Base-by-base conservation (phyloP, 768 basidiomycete genomes). In the Mycena vulgaris region DNA sequence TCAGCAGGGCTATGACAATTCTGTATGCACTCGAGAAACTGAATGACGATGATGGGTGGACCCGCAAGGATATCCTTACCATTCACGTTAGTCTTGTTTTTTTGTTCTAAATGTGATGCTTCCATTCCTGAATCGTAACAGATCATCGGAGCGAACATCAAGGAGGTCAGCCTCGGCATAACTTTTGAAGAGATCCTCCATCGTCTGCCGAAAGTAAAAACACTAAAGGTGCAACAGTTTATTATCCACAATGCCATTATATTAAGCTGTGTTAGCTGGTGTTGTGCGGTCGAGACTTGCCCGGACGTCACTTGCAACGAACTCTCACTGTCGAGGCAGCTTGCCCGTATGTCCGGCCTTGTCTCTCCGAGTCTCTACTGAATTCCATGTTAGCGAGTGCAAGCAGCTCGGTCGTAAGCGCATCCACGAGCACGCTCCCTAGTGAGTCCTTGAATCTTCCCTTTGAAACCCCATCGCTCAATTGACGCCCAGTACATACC, bases 1-100 rank as follows among this genome's bases (percentile, higher is more conserved):
- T 56, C 33, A 77, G 79, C 8, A 75, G 80, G 73, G 74, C 81
- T 1, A 77, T 82, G 79, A 80, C 79, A 0, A 80, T 81, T 23
- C 62, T 83, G 23, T 80, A 73, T 62, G 80, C 73, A 0, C 71
- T 83, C 5, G 81, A 83, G 58, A 71, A 70, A 10, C 55, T 83
- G 52, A 78, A 80, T 33, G 68, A 63, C 10, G 77, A 78, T 19
- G 68, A 76, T 25, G 37, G 57, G 1, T 83, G 81, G 80, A 82
- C 80, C 3, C 68, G 64, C 40, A 78, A 80, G 42, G 69, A 79
- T 9, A 77, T 69, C 7, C 69, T 83, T 5, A 74, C 74, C 19
- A 77, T 82, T 49, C 81, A 82, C 63, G 81, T 82, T 58, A 16
- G 77, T 62, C 23, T 42, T 59, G 31, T 27, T 28, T 21, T 10